A percentile compares a stretch with the other conserved stretches of the same genome.
Evolutionary conservation across 2,329 filamentous ascomycete genomes (phyloP).

Genomic region (Apiospora koreana): DNA sequence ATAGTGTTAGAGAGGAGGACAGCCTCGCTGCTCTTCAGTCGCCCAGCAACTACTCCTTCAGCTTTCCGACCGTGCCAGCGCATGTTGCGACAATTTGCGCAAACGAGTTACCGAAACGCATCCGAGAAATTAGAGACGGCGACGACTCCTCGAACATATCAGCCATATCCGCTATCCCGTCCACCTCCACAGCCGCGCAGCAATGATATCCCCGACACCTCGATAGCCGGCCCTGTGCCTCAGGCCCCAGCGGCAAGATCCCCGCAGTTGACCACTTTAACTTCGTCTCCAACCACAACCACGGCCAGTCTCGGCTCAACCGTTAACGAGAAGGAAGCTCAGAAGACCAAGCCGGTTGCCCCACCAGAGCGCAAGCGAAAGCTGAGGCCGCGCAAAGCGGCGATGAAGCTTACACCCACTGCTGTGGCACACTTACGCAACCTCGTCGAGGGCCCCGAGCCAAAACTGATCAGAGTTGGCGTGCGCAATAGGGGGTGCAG

Average conservation of each 20-base stretch:
- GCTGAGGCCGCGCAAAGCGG: constrained; percentile 82
- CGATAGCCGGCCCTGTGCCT: constrained; percentile 51
- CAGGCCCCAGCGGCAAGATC: constrained; percentile 55
- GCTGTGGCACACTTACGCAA: constrained; percentile 78
- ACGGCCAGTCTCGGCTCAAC: constrained; percentile 34
- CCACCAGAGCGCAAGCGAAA: constrained; percentile 61
- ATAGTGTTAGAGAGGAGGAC: constrained; percentile 35
- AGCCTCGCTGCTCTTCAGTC: constrained; percentile 24
- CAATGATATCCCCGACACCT: constrained; percentile 46
- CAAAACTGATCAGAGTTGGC: constrained; percentile 91
- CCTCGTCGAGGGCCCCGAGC: constrained; percentile 80
- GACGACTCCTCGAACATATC: constrained; percentile 44
- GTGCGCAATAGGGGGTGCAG: constrained; percentile 95
- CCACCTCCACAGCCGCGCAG: constrained; percentile 42
- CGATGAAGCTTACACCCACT: constrained; percentile 79
- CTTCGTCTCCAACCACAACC: constrained; percentile 15
- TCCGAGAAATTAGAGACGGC: constrained; percentile 28
- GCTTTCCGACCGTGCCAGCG: constrained; percentile 42
- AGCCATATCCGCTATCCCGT: constrained; percentile 51
- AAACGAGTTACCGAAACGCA: constrained; percentile 21
- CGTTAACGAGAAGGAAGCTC: constrained; percentile 64
- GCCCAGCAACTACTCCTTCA: constrained; percentile 38
- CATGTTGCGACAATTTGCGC: constrained; percentile 31
- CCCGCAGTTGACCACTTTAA: constrained; percentile 27
- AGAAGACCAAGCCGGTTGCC: constrained; percentile 60